These are phyloP conservation scores for Allium cepa DNA, from an alignment of 106 monocot genomes.

Conservation along the genomic window DNA sequence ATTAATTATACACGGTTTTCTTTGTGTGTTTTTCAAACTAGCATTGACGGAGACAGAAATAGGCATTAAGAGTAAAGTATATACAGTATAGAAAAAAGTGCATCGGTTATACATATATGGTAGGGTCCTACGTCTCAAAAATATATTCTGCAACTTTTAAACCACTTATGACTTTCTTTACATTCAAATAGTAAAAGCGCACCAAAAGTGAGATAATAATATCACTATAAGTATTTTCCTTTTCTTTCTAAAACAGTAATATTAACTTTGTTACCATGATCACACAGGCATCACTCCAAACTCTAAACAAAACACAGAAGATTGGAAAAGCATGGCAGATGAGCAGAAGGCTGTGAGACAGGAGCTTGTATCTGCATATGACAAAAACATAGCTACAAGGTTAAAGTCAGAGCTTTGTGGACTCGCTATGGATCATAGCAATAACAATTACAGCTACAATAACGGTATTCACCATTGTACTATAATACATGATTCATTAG, in stretches of 20 bases:
- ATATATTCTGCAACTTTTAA: background rate
- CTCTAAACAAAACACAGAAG: slow-evolving; percentile 10
- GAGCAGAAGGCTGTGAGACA: slow-evolving; percentile 31
- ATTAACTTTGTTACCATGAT: background rate
- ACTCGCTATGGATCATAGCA: background rate
- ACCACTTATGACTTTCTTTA: background rate
- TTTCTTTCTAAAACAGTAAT: background rate
- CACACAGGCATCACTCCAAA: slow-evolving; percentile 43
- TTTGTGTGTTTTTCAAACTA: too few species aligned
- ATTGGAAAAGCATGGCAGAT: slow-evolving; percentile 4
- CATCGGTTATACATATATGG: background rate
- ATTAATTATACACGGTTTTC: too few species aligned
- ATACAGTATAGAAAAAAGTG: background rate
- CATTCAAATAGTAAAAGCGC: background rate
- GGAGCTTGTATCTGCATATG: slow-evolving; percentile 46
- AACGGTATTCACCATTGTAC: background rate
- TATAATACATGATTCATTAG: background rate
- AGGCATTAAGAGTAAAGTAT: too few species aligned
- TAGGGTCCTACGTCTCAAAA: background rate
- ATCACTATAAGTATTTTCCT: background rate
- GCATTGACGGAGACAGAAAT: too few species aligned
- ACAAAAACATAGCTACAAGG: slow-evolving; percentile 37
- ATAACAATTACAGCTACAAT: slow-evolving; percentile 6
- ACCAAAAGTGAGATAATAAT: background rate
- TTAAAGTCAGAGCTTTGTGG: slow-evolving; percentile 39